Conservation (phyloP, 1,284 basidiomycete species). For the Rhodotorula sp. region DNA sequence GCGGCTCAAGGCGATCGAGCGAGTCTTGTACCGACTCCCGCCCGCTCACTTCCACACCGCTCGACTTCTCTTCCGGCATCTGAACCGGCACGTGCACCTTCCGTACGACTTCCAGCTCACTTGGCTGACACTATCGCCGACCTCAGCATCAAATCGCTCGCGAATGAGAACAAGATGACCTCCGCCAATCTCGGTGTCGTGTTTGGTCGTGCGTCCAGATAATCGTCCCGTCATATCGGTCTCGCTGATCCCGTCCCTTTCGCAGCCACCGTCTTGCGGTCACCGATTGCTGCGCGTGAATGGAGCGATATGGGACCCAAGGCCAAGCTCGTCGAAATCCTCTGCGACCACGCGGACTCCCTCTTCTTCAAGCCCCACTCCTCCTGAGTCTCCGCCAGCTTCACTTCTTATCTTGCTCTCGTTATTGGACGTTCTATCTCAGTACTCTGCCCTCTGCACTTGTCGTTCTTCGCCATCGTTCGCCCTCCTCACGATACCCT, state of each 20-base stretch:
- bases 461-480: background rate
- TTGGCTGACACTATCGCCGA: slow-evolving; percentile 49
- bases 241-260: slow-evolving; percentile 20
- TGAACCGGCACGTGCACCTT: slow-evolving; percentile 63
- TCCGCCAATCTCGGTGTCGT: slow-evolving; percentile 98
- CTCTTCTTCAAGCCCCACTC: slow-evolving; percentile 8
- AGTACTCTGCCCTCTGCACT: background rate
- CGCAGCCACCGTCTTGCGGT: slow-evolving; percentile 88
- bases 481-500: background rate
- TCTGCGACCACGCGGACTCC: slow-evolving; percentile 66
- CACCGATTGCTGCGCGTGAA: slow-evolving; percentile 78
- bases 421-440: background rate
- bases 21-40: slow-evolving; percentile 76
- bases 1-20: slow-evolving; percentile 60
- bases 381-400: background rate
- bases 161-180: slow-evolving; percentile 83
- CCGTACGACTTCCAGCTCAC: background rate
- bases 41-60: slow-evolving; percentile 84
- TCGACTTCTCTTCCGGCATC: slow-evolving; percentile 76
- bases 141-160: slow-evolving; percentile 45
- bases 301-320: slow-evolving; percentile 97
- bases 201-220: slow-evolving; percentile 80
- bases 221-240: background rate
- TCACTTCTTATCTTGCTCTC: background rate
- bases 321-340: slow-evolving; percentile 83